These are phyloP conservation scores for Coniophora puteana DNA, from an alignment of 1,284 basidiomycete genomes.

Conservation along the genomic window DNA sequence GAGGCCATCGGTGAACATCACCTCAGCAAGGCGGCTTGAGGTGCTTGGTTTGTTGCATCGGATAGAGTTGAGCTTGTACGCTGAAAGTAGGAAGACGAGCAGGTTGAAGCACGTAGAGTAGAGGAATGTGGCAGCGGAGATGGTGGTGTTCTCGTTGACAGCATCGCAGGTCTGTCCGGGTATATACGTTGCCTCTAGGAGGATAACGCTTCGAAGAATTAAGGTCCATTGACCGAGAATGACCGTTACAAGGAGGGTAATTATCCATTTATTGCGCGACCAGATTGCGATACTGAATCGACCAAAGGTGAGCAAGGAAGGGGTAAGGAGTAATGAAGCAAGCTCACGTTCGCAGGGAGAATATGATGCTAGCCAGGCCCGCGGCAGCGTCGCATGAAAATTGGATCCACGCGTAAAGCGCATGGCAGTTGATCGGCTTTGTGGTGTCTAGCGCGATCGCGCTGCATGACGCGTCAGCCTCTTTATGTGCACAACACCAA, in stretches of 20 bases:
- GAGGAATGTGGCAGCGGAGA: constrained; percentile 39
- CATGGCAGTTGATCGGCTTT: constrained; percentile 19
- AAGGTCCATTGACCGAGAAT: constrained; percentile 33
- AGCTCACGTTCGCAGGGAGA: constrained; percentile 29
- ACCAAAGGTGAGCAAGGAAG: constrained; percentile 1
- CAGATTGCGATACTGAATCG: constrained; percentile 27
- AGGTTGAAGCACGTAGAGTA: constrained; percentile 48
- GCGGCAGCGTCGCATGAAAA: constrained; percentile 29
- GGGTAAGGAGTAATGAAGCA: neutral
- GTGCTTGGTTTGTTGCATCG: no score
- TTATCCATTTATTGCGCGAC: constrained; percentile 30
- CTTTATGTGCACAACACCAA: neutral
- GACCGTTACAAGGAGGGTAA: constrained; percentile 21
- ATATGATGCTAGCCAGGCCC: constrained; percentile 30
- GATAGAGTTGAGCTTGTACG: constrained; percentile 31
- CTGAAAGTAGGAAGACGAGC: constrained; percentile 37
- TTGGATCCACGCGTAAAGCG: constrained; percentile 31
- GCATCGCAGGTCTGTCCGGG: constrained; percentile 32
- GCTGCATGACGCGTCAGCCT: constrained; percentile 16
- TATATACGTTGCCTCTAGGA: constrained; percentile 35
- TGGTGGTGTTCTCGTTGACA: constrained; percentile 32
- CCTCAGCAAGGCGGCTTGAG: constrained; percentile 21
- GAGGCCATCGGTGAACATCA: constrained; percentile 30
- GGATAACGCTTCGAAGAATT: constrained; percentile 33
- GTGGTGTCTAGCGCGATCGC: constrained; percentile 26